Conservation (phyloP, 345 rosid genomes). For the Eucalyptus tenuipes region DNA sequence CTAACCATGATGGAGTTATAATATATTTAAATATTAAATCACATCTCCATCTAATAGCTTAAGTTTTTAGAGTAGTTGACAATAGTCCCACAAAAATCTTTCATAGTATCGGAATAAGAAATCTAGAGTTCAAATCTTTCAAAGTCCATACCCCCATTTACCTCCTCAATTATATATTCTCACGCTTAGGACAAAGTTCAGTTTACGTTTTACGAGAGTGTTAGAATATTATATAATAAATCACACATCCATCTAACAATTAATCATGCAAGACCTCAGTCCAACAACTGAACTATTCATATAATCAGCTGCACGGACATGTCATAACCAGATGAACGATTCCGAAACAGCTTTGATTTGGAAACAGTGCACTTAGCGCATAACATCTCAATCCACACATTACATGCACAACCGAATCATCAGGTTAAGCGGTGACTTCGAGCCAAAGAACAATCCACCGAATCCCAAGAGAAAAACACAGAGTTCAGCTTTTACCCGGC, state of each 20-base stretch:
- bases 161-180: too few species aligned
- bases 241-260: rapidly evolving
- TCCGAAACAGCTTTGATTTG: not conserved
- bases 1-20: too few species aligned
- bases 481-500: constrained; percentile 29
- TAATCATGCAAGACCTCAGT: not conserved
- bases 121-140: too few species aligned
- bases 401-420: not conserved
- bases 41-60: too few species aligned
- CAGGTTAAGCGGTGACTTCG: not conserved
- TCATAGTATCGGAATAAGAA: too few species aligned
- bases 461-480: not conserved
- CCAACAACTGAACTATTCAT: not conserved
- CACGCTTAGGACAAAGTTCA: too few species aligned
- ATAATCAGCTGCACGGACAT: not conserved
- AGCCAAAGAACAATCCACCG: not conserved
- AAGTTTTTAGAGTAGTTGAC: too few species aligned
- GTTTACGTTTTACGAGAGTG: rapidly evolving
- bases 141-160: rapidly evolving
- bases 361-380: not conserved
- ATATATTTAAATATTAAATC: too few species aligned
- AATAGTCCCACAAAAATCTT: too few species aligned
- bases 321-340: not conserved
- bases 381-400: not conserved
- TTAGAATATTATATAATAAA: too few species aligned